A percentile compares a stretch with the other conserved stretches of the same genome.
phyloP scores from a whole-genome alignment of 2,329 filamentous ascomycete species.

The Zymoseptoria passerinii region DNA sequence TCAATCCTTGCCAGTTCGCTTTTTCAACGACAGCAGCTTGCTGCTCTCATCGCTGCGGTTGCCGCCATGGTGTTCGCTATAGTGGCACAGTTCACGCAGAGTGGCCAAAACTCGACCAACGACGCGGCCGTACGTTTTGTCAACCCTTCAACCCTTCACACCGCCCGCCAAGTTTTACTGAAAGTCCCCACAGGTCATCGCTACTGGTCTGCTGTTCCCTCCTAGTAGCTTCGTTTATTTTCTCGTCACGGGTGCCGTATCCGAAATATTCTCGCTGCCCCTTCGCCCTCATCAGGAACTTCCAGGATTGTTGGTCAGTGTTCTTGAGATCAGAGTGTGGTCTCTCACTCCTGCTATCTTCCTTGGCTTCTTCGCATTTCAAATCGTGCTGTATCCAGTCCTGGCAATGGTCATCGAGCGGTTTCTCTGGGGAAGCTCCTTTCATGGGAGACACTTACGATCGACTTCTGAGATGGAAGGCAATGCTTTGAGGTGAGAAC shows the following conservation, averaged over 20 bases:
- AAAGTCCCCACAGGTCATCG: conserved; percentile 40
- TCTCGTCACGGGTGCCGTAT: conserved; percentile 43
- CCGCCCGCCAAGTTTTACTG: background rate
- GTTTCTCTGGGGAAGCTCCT: conserved; percentile 64
- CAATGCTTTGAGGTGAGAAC: conserved; percentile 7
- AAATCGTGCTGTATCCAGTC: conserved; percentile 67
- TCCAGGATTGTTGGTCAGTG: background rate
- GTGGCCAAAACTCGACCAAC: conserved; percentile 45
- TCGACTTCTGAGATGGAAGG: conserved; percentile 13
- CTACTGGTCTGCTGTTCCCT: conserved; percentile 68
- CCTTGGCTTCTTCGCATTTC: conserved; percentile 65
- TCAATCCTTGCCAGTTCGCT: conserved; percentile 75
- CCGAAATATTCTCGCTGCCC: conserved; percentile 15
- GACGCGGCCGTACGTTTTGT: conserved; percentile 40
- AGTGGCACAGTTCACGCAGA: conserved; percentile 56
- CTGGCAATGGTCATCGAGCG: conserved; percentile 66
- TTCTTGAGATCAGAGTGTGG: conserved; percentile 9
- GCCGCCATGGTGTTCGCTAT: conserved; percentile 66
- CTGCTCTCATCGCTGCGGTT: conserved; percentile 68
- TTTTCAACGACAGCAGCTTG: conserved; percentile 77
- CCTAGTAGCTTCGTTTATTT: conserved; percentile 83
- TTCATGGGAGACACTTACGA: conserved; percentile 32
- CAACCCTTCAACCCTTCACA: too few relatives aligned
- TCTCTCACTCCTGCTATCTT: conserved; percentile 39
- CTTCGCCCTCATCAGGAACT: conserved; percentile 1